Conservation (phyloP, 306 rosid species). For the Vigna radiata region DNA sequence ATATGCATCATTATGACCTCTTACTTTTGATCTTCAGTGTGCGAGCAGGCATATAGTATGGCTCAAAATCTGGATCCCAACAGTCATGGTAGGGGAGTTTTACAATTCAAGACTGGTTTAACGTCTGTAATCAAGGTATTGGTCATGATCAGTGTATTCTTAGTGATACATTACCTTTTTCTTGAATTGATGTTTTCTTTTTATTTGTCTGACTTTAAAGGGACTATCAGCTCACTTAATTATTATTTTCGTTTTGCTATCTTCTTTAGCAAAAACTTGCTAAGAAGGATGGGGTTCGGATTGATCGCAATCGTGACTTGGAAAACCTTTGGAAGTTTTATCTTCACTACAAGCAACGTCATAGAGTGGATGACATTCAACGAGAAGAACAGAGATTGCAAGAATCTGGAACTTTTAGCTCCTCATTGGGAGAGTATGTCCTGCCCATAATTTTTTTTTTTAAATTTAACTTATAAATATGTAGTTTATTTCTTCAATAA, state of each 20-base stretch:
- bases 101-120: slow-evolving; percentile 95
- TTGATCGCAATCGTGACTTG: slow-evolving; percentile 84
- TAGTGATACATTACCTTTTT: slow-evolving; percentile 31
- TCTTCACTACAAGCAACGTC: slow-evolving; percentile 67
- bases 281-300: slow-evolving; percentile 74
- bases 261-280: slow-evolving; percentile 84
- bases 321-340: slow-evolving; percentile 90
- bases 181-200: neutral
- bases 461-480: neutral
- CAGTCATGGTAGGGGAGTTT: slow-evolving; percentile 92
- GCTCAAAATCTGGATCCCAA: slow-evolving; percentile 90
- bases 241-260: slow-evolving; percentile 38
- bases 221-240: slow-evolving; percentile 11
- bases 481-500: slow-evolving; percentile 33
- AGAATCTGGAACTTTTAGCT: slow-evolving; percentile 85
- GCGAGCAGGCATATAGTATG: slow-evolving; percentile 97
- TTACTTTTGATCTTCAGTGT: slow-evolving; percentile 69
- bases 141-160: slow-evolving; percentile 12
- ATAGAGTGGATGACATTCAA: slow-evolving; percentile 83
- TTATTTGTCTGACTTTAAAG: slow-evolving; percentile 15
- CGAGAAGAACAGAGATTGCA: slow-evolving; percentile 78
- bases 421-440: slow-evolving; percentile 85
- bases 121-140: slow-evolving; percentile 93
- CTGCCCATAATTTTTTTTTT: slow-evolving; percentile 13
- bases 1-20: neutral